phyloP scores from a whole-genome alignment of 164 flowering plant genomes.

The Umbellularia californica region DNA sequence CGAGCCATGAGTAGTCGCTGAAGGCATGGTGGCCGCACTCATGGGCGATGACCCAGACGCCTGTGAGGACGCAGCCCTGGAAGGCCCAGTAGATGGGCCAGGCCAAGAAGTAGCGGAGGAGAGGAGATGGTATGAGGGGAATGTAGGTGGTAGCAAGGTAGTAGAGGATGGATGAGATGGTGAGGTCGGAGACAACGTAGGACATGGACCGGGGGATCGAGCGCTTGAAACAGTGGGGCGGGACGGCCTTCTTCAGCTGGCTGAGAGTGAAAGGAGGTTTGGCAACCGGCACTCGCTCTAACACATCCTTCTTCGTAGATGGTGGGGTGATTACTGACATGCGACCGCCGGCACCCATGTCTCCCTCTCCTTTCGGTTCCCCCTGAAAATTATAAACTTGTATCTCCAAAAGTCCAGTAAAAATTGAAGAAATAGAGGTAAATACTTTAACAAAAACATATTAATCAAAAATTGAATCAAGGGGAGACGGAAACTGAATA shows the following conservation, averaged over 20 bases:
- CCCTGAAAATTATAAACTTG: too few species aligned
- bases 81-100: constrained; percentile 59
- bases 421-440: too few species aligned
- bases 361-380: neutral
- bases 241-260: constrained; percentile 71
- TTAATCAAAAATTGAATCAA: too few species aligned
- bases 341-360: constrained; percentile 68
- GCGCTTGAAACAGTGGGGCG: constrained; percentile 77
- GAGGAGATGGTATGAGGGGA: constrained; percentile 43
- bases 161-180: constrained; percentile 41
- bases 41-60: constrained; percentile 85
- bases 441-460: too few species aligned
- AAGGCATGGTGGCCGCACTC: constrained; percentile 92
- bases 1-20: constrained; percentile 78
- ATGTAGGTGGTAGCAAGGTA: constrained; percentile 47
- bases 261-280: constrained; percentile 67
- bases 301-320: constrained; percentile 24
- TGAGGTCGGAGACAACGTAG: constrained; percentile 54
- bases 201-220: constrained; percentile 66
- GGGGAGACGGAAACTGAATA: too few species aligned
- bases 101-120: constrained; percentile 32
- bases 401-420: too few species aligned
- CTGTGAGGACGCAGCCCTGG: constrained; percentile 72
- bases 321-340: constrained; percentile 36
- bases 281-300: constrained; percentile 41